Evolutionary conservation across 2,329 filamentous ascomycete genomes (phyloP).

Genomic region (Podosphaera fusca): DNA sequence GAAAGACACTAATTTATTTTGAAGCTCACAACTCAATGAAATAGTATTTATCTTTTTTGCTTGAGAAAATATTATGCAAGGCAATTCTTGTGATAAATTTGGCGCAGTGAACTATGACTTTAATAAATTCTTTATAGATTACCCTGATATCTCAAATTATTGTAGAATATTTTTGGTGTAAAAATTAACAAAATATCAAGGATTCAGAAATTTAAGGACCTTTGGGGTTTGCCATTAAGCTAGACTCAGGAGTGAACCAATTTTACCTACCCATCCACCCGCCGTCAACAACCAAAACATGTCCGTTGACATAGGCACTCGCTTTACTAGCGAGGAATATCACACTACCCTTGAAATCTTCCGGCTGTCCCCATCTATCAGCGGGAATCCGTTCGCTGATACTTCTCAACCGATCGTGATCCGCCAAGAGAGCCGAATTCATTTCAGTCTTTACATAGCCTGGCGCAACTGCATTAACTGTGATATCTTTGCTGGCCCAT

Average conservation of each 20-base stretch:
- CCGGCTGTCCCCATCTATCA: slow-evolving; percentile 58
- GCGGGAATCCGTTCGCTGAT: slow-evolving; percentile 67
- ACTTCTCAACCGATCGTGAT: slow-evolving; percentile 42
- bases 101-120: too few relatives aligned
- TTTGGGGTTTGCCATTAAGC: too few relatives aligned
- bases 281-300: slow-evolving; percentile 65
- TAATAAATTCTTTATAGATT: too few relatives aligned
- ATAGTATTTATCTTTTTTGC: too few relatives aligned
- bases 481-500: slow-evolving; percentile 59
- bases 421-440: slow-evolving; percentile 61
- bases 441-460: slow-evolving; percentile 90
- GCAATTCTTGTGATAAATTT: too few relatives aligned
- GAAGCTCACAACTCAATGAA: too few relatives aligned
- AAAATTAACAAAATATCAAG: too few relatives aligned
- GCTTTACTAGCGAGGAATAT: slow-evolving; percentile 56
- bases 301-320: slow-evolving; percentile 63
- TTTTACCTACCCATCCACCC: slow-evolving; percentile 72
- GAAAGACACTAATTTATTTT: too few relatives aligned
- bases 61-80: too few relatives aligned
- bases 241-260: background rate
- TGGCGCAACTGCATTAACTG: slow-evolving; percentile 71
- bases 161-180: too few relatives aligned
- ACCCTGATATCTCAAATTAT: too few relatives aligned
- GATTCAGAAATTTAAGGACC: too few relatives aligned
- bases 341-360: slow-evolving; percentile 69